Conservation (phyloP, 1,284 basidiomycete genomes). For the Clitocybe nebularis region DNA sequence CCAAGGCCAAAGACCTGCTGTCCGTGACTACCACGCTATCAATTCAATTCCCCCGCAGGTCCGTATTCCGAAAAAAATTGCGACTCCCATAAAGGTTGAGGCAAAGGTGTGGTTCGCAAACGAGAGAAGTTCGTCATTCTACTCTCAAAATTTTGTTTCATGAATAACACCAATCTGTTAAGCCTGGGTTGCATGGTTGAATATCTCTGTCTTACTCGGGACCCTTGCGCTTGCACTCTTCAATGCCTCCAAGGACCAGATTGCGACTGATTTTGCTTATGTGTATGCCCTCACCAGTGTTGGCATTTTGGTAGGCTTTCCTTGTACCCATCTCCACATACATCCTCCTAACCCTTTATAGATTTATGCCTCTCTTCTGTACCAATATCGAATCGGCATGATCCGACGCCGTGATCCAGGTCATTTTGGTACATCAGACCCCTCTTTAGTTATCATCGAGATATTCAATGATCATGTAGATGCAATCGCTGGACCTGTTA, state of each 20-base stretch:
- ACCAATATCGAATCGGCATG: constrained; percentile 87
- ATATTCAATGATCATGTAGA: constrained; percentile 42
- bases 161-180: constrained; percentile 8
- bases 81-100: constrained; percentile 89
- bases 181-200: constrained; percentile 93
- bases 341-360: constrained; percentile 24
- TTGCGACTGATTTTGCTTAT: constrained; percentile 81
- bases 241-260: constrained; percentile 76
- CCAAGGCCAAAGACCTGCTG: constrained; percentile 51
- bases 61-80: constrained; percentile 80
- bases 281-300: constrained; percentile 80
- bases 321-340: constrained; percentile 1
- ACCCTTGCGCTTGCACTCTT: constrained; percentile 86
- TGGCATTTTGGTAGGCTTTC: constrained; percentile 50
- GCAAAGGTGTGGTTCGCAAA: constrained; percentile 99
- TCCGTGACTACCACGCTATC: constrained; percentile 70
- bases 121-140: constrained; percentile 71
- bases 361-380: constrained; percentile 86
- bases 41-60: constrained; percentile 57
- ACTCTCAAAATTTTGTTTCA: neutral
- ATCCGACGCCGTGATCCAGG: constrained; percentile 91
- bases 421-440: constrained; percentile 69
- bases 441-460: constrained; percentile 4
- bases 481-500: constrained; percentile 72
- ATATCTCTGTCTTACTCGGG: constrained; percentile 81